Conservation (phyloP, 305 asterid species). For the Fraxinus velutina region DNA sequence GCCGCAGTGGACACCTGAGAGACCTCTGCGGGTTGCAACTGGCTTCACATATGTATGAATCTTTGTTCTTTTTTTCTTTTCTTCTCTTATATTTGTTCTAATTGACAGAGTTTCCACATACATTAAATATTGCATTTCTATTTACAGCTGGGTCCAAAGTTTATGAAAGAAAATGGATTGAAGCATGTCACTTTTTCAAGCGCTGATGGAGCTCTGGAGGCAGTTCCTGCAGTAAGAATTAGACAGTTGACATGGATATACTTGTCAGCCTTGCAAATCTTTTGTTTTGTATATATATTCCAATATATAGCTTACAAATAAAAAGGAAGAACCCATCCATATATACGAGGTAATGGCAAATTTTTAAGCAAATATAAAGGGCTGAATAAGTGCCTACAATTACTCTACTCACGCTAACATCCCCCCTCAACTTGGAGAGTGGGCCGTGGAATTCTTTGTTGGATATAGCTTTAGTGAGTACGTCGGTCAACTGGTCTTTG, state of each 20-base stretch:
- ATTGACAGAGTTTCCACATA: conserved; percentile 7
- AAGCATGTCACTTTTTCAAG: conserved; percentile 75
- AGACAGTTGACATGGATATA: conserved; percentile 7
- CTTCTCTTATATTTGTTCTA: neutral
- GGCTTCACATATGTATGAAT: conserved; percentile 80
- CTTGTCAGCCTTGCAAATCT: neutral
- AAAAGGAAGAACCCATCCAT: neutral
- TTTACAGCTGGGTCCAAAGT: conserved; percentile 79
- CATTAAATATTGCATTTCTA: conserved; percentile 1
- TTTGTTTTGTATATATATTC: neutral
- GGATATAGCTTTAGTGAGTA: neutral
- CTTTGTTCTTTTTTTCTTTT: neutral
- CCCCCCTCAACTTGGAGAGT: neutral
- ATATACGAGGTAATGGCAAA: neutral
- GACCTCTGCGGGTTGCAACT: conserved; percentile 90
- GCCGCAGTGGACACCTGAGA: conserved; percentile 96
- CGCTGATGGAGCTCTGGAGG: conserved; percentile 98
- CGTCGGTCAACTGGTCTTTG: neutral
- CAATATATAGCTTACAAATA: neutral
- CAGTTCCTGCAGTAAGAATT: conserved; percentile 86
- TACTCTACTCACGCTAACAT: neutral
- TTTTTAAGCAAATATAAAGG: neutral
- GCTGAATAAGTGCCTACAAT: neutral
- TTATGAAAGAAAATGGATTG: conserved; percentile 79
- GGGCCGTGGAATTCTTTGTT: neutral